These are phyloP conservation scores for Fusarium anguioides DNA, from an alignment of 2,329 filamentous ascomycete species.

Conservation along the genomic window DNA sequence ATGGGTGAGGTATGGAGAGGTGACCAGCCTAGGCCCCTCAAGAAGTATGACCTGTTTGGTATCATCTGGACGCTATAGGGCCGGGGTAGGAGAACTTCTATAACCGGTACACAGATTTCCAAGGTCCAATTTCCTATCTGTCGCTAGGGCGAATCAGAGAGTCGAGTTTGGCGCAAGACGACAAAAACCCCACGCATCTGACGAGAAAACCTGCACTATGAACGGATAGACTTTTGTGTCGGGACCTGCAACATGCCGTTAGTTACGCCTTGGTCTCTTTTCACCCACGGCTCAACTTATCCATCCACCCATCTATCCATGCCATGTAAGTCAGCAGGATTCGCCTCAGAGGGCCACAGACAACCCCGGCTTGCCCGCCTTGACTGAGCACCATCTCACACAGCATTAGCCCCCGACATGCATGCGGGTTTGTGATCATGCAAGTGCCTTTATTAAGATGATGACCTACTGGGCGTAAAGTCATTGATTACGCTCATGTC, in stretches of 20 bases:
- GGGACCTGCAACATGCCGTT: slow-evolving; percentile 8
- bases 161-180: neutral
- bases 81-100: slow-evolving; percentile 31
- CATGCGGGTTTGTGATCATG: slow-evolving; percentile 45
- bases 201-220: neutral
- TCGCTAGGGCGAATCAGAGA: slow-evolving; percentile 22
- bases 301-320: slow-evolving; percentile 3
- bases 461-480: slow-evolving; percentile 17
- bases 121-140: slow-evolving; percentile 27
- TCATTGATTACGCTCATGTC: slow-evolving; percentile 16
- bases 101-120: slow-evolving; percentile 25
- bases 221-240: slow-evolving; percentile 3
- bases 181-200: slow-evolving; percentile 11
- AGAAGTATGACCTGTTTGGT: slow-evolving; percentile 37
- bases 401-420: slow-evolving; percentile 36
- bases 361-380: slow-evolving; percentile 39
- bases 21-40: slow-evolving; percentile 33
- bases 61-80: slow-evolving; percentile 30
- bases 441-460: slow-evolving; percentile 40
- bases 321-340: slow-evolving; percentile 38
- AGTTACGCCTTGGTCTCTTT: neutral
- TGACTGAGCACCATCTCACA: slow-evolving; percentile 40
- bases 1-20: slow-evolving; percentile 18
- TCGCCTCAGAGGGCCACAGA: slow-evolving; percentile 39
- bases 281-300: slow-evolving; percentile 5